phyloP scores from a whole-genome alignment of 2,329 filamentous ascomycete species.

The Neonectria hederae region DNA sequence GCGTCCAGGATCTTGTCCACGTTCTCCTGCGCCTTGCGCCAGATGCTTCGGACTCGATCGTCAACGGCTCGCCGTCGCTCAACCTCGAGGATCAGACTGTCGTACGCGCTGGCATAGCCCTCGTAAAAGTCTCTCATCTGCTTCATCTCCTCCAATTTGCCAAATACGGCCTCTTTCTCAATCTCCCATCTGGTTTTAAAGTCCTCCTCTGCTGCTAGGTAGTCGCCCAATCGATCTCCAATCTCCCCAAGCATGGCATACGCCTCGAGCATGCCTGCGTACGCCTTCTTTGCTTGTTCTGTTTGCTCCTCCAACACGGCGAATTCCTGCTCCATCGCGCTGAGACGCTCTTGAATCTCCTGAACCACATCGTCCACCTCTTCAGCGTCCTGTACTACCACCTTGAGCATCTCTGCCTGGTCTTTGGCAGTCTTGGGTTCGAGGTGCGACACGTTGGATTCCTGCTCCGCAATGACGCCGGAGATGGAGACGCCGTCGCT shows the following conservation, averaged over 20 bases:
- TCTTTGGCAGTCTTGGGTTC: constrained; percentile 80
- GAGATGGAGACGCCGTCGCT: constrained; percentile 69
- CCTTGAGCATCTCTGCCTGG: constrained; percentile 81
- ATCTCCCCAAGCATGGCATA: constrained; percentile 75
- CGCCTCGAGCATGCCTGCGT: constrained; percentile 68
- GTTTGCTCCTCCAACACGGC: constrained; percentile 71
- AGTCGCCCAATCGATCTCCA: constrained; percentile 69
- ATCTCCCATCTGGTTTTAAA: constrained; percentile 77
- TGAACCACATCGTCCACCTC: constrained; percentile 73
- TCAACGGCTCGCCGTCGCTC: constrained; percentile 78
- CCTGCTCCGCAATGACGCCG: constrained; percentile 70
- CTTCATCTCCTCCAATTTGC: constrained; percentile 78
- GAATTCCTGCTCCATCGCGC: constrained; percentile 79
- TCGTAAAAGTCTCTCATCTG: constrained; percentile 85
- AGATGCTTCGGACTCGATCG: constrained; percentile 76
- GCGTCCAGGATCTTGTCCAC: constrained; percentile 78
- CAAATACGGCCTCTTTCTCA: constrained; percentile 75
- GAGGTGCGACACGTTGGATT: constrained; percentile 60
- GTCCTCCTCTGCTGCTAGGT: constrained; percentile 70
- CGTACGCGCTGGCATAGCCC: constrained; percentile 85
- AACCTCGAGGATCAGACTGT: constrained; percentile 84
- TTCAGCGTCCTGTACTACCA: constrained; percentile 77
- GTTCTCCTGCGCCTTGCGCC: constrained; percentile 79
- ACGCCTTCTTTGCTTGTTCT: constrained; percentile 57
- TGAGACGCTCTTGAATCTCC: constrained; percentile 78